Base-by-base conservation (phyloP, 495 filamentous ascomycete genomes). In the Glarea lozoyensis region DNA sequence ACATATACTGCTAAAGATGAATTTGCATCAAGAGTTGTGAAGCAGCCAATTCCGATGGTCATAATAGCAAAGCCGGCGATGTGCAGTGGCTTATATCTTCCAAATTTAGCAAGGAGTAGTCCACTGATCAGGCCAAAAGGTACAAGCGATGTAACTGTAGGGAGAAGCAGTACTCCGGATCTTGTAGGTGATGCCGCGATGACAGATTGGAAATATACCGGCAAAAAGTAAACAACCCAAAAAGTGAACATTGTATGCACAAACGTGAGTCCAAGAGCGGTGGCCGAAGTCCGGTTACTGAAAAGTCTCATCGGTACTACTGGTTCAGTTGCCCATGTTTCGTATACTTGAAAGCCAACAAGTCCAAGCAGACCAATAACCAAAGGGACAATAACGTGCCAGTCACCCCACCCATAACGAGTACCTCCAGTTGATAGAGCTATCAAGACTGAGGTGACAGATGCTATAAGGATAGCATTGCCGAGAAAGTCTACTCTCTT, bases 121-220 rank as follows among this genome's bases (percentile, higher is more conserved):
- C 82, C 81, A 6, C 73, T 62, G 3, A 62, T 29, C 13, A 70
- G 62, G 42, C 62, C 66, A 4, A 62, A 62, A 3, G 63, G 56
- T 12, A 73, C 67, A 1, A 71, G 48, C 43, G 64, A 68, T 37
- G 71, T 57, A 13, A 75, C 64, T 4, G 73, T 64, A 0, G 78
- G 74, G 9, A 82, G 54, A 13, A 32, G 76, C 60, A 76, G 76
- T 55, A 92, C 82, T 13, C 87, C 87, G 1, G 81, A 86, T 55
- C 74, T 60, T 13, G 69, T 56, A 4, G 78, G 70, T 12, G 63
- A 64, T 10, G 65, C 65, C 11, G 67, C 69, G 48, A 78, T 67
- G 37, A 79, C 76, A 5, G 75, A 75, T 61, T 89, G 84, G 61
- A 88, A 86, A 81, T 82, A 94, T 50, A 92, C 81, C 0, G 87